These are phyloP conservation scores for Candida sojae DNA, from an alignment of 1,139 yeast species.

Conservation along the genomic window DNA sequence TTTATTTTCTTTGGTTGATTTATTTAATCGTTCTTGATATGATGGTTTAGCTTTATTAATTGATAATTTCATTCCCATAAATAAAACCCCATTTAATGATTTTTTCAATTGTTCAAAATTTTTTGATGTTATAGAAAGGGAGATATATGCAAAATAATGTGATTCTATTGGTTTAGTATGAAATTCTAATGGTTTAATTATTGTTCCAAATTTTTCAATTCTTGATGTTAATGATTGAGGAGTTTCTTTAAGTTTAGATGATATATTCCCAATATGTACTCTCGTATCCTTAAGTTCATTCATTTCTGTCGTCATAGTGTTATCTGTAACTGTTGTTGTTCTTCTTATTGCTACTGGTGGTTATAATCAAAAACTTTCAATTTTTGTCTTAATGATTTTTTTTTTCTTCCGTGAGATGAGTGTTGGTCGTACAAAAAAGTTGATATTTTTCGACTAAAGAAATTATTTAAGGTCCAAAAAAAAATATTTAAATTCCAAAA, in stretches of 20 bases:
- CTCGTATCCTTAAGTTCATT: conserved; percentile 34
- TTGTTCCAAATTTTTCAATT: conserved; percentile 50
- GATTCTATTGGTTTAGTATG: conserved; percentile 51
- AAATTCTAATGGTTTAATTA: conserved; percentile 46
- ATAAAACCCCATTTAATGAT: conserved; percentile 68
- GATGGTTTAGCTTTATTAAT: conserved; percentile 49
- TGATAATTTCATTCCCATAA: conserved; percentile 68
- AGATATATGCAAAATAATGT: conserved; percentile 66
- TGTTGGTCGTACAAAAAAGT: neutral
- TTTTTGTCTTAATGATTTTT: too few species aligned
- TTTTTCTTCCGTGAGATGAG: neutral
- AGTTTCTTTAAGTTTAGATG: conserved; percentile 50
- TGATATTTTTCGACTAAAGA: too few species aligned
- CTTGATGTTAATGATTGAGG: conserved; percentile 45
- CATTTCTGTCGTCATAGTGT: neutral
- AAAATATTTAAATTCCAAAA: neutral
- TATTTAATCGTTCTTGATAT: conserved; percentile 42
- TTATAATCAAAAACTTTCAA: too few species aligned
- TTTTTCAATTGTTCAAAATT: conserved; percentile 50
- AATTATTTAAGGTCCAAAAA: neutral
- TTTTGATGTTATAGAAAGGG: conserved; percentile 51
- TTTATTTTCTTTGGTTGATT: conserved; percentile 13
- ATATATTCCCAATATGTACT: conserved; percentile 71
- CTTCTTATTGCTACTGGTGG: neutral
- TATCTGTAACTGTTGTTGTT: neutral